Percentiles rank a stretch among this genome's conserved stretches.
These are phyloP conservation scores for Pseudozyma hubeiensis DNA, from an alignment of 1,284 basidiomycete species.

Conservation along the genomic window DNA sequence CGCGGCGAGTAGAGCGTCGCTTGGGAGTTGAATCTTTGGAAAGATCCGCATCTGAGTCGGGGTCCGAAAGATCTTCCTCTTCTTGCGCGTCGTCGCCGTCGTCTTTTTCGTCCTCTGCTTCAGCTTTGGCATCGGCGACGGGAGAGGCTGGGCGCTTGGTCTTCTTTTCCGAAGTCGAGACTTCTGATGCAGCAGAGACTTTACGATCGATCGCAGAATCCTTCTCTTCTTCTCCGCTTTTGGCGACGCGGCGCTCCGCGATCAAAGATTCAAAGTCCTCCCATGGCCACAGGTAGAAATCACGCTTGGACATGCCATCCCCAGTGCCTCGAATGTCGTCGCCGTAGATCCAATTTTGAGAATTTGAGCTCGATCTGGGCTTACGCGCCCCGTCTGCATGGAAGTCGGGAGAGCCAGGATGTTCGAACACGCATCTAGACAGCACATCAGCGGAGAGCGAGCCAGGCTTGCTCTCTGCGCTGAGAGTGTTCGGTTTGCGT, in stretches of 20 bases:
- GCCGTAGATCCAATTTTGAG: slow-evolving; percentile 46
- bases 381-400: slow-evolving; percentile 22
- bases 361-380: slow-evolving; percentile 13
- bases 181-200: slow-evolving; percentile 1
- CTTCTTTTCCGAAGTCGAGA: slow-evolving; percentile 11
- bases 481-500: slow-evolving; percentile 15
- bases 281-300: slow-evolving; percentile 52
- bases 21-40: slow-evolving; percentile 31
- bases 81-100: slow-evolving; percentile 7
- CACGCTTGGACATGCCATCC: slow-evolving; percentile 48
- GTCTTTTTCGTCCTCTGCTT: slow-evolving; percentile 12
- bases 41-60: slow-evolving; percentile 31
- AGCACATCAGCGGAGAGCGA: slow-evolving; percentile 14
- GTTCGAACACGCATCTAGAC: slow-evolving; percentile 37
- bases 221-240: slow-evolving; percentile 22
- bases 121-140: not conserved
- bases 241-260: slow-evolving; percentile 34
- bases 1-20: slow-evolving; percentile 29
- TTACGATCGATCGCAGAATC: not conserved
- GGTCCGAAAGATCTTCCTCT: slow-evolving; percentile 43
- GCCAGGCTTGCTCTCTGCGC: slow-evolving; percentile 3
- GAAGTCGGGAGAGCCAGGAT: slow-evolving; percentile 47
- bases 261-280: slow-evolving; percentile 44
- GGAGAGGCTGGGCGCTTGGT: slow-evolving; percentile 22
- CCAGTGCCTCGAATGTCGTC: slow-evolving; percentile 39